Evolutionary conservation across 345 rosid genomes (phyloP), one percentile per base, ranked within the genome.

Genomic region (Rhizophora apiculata): DNA sequence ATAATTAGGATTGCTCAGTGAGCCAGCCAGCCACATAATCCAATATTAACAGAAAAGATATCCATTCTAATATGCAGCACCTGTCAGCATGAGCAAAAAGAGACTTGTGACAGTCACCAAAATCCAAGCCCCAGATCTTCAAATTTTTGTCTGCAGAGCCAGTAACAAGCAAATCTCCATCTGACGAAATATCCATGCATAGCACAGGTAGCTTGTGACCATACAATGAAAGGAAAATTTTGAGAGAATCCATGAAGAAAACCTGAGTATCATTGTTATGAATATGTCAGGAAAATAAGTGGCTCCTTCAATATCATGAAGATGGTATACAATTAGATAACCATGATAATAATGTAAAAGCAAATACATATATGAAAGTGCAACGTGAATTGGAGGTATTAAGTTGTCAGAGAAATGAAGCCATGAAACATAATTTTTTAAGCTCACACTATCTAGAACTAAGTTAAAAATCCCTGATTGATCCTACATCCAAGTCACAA

Each of bases 41-140:
- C 32, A 80, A 34, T 62, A 6, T 32, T 32, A 27, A 65, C 39
- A 21, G 60, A 60, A 37, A 7, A 21, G 59, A 15, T 64, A 46
- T 29, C 60, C 20, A 67, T 26, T 30, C 26, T 4, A 30, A 37
- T 39, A 71, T 63, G 22, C 21, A 60, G 71, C 79, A 95, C 99
- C 96, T 88, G 74, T 88, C 99, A 74, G 80, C 72, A 72, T 95
- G 99, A 79, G 99, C 99, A 80, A 95, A 95, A 71, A 95, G 83
- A 65, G 99, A 92, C 76, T 85, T 95, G 60, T 92, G 99, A 79
- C 99, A 93, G 76, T 95, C 94, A 61, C 99, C 97, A 77, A 95
- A 95, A 83, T 95, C 99, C 83, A 95, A 75, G 64, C 98, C 99
- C 99, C 97, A 95, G 64, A 95, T 92, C 79, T 87, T 92, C 68